Conservation (phyloP, 805 yeast species). For the Torulaspora quercuum region DNA sequence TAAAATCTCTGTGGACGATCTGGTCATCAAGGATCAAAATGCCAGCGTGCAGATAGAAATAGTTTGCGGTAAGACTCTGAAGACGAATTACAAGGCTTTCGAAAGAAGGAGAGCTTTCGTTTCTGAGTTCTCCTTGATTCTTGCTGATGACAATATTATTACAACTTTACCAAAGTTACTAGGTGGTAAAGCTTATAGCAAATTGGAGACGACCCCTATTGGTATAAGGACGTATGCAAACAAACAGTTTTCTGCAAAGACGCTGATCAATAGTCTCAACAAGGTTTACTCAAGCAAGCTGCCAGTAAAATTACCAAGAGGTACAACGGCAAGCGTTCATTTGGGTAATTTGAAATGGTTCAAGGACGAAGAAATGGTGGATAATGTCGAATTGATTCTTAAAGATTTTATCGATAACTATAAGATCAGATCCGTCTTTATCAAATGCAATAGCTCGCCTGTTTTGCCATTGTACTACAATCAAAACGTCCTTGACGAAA, state of each 20-base stretch:
- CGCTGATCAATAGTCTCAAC: slow-evolving; percentile 56
- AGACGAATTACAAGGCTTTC: slow-evolving; percentile 80
- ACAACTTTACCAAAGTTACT: slow-evolving; percentile 77
- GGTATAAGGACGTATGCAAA: slow-evolving; percentile 49
- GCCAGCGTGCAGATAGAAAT: slow-evolving; percentile 43
- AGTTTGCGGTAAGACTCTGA: slow-evolving; percentile 68
- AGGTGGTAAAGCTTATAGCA: slow-evolving; percentile 82
- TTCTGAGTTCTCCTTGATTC: slow-evolving; percentile 65
- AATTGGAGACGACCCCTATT: slow-evolving; percentile 60
- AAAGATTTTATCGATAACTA: slow-evolving; percentile 43
- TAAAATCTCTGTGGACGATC: slow-evolving; percentile 41
- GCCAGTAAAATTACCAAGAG: slow-evolving; percentile 65
- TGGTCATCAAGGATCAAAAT: slow-evolving; percentile 61
- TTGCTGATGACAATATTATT: slow-evolving; percentile 80
- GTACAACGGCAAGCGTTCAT: slow-evolving; percentile 60
- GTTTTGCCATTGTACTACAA: slow-evolving; percentile 78
- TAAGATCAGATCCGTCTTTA: slow-evolving; percentile 53
- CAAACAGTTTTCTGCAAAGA: slow-evolving; percentile 42
- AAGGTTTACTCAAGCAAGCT: slow-evolving; percentile 55
- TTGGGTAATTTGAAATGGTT: slow-evolving; percentile 55
- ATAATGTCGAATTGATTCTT: slow-evolving; percentile 57
- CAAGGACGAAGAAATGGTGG: slow-evolving; percentile 48
- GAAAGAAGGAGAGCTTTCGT: slow-evolving; percentile 80
- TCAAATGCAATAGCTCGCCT: slow-evolving; percentile 72
- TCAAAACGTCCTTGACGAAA: slow-evolving; percentile 44